Evolutionary conservation across 768 basidiomycete species (phyloP), one percentile per base, ranked within the genome.

Genomic region (Lepiota venenata): DNA sequence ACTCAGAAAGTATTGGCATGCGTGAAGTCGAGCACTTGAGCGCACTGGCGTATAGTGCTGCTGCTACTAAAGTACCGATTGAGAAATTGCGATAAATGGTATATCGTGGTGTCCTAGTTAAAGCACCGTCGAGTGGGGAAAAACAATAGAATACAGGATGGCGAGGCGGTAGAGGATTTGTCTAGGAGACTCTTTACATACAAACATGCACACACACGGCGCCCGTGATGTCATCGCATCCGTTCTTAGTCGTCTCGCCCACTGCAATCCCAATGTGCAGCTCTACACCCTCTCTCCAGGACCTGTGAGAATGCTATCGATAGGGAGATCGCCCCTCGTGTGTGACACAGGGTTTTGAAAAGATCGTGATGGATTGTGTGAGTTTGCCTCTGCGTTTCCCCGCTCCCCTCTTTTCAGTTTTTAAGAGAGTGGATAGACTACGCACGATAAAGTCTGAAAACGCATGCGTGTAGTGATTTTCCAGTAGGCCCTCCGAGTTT

Each of bases 221-320:
- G 93, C 96, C 8, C 88, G 88, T 50, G 84, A 88, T 61, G 91
- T 91, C 52, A 81, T 95, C 56, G 85, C 87, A 11, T 81, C 96
- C 0, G 64, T 97, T 29, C 78, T 94, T 63, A 98, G 95, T 69
- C 91, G 97, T 4, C 78, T 99, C 2, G 80, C 88, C 8, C 97
- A 99, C 70, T 83, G 97, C 18, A 97, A 91, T 67, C 89, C 97
- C 2, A 99, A 96, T 61, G 97, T 99, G 2, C 97, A 99, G 71
- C 81, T 98, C 1, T 98, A 95, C 64, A 82, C 96, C 4, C 82
- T 99, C 4, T 83, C 10, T 85, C 87, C 36, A 96, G 95, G 81
- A 99, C 98, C 71, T 92, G 92, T 61, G 83, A 83, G 2, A 77
- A 87, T 58, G 78, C 83, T 21, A 72, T 98, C 10, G 84, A 94